Percentiles rank a stretch among this genome's conserved stretches.
phyloP scores from a whole-genome alignment of 768 basidiomycete genomes.

The Phaffia tasmanica region DNA sequence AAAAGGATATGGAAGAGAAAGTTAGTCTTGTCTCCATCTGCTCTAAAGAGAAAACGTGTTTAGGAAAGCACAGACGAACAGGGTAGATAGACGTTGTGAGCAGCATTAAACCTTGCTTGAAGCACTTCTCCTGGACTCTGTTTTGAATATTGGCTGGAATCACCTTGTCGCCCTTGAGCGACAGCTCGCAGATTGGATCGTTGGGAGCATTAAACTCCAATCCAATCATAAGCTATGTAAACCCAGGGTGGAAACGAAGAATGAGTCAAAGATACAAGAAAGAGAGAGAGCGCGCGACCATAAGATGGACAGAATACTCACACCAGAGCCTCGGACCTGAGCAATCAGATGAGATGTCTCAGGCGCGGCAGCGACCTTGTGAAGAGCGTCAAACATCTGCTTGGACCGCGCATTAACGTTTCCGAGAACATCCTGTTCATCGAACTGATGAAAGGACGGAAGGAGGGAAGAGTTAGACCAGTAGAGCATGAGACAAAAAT shows the following conservation, averaged over 20 bases:
- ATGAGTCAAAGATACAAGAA: background rate
- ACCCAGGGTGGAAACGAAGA: background rate
- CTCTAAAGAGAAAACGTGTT: background rate
- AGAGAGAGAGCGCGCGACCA: conserved; percentile 48
- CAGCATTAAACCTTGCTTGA: conserved; percentile 74
- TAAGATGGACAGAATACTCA: conserved; percentile 41
- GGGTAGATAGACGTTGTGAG: conserved; percentile 84
- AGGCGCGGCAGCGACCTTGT: conserved; percentile 49
- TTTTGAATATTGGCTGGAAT: conserved; percentile 52
- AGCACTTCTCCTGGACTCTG: conserved; percentile 63
- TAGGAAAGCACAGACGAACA: conserved; percentile 20
- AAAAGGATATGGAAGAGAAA: background rate
- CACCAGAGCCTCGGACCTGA: conserved; percentile 63
- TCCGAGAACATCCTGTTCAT: conserved; percentile 65
- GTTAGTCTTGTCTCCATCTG: conserved; percentile 12
- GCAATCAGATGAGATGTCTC: conserved; percentile 52
- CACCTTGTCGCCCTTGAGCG: conserved; percentile 31
- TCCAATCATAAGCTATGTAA: conserved; percentile 19
- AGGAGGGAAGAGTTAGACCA: background rate
- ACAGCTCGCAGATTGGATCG: conserved; percentile 29
- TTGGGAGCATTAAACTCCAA: conserved; percentile 28
- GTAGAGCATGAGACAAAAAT: background rate
- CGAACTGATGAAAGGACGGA: conserved; percentile 39
- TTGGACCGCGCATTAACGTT: conserved; percentile 69
- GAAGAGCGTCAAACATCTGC: conserved; percentile 57